These are phyloP conservation scores for Diaporthe citrichinensis DNA, from an alignment of 2,329 filamentous ascomycete genomes.

Conservation along the genomic window DNA sequence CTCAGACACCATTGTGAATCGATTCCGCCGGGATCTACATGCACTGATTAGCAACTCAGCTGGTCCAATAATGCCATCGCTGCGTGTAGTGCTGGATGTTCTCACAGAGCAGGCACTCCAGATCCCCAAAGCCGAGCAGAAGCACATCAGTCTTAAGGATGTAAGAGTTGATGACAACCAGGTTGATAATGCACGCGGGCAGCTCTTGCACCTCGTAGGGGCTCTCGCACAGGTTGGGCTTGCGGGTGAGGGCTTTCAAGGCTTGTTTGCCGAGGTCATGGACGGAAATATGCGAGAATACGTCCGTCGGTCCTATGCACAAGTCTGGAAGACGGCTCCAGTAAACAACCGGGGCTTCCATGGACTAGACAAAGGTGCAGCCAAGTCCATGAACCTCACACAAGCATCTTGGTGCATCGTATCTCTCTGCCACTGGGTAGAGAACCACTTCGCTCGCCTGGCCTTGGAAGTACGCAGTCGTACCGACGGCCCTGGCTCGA, in stretches of 20 bases:
- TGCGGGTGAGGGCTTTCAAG: slow-evolving; percentile 77
- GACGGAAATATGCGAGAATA: slow-evolving; percentile 75
- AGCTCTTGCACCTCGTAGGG: slow-evolving; percentile 69
- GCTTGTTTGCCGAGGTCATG: slow-evolving; percentile 80
- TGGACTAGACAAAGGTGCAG: slow-evolving; percentile 40
- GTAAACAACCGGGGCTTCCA: slow-evolving; percentile 43
- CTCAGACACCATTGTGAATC: slow-evolving; percentile 55
- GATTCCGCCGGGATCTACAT: slow-evolving; percentile 73
- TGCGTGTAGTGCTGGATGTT: slow-evolving; percentile 68
- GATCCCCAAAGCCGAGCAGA: slow-evolving; percentile 43
- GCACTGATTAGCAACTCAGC: slow-evolving; percentile 76
- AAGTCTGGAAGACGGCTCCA: slow-evolving; percentile 68
- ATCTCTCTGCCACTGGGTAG: slow-evolving; percentile 76
- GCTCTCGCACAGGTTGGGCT: slow-evolving; percentile 76
- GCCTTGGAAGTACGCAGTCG: slow-evolving; percentile 72
- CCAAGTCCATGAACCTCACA: slow-evolving; percentile 48
- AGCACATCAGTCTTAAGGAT: neutral
- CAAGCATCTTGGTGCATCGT: slow-evolving; percentile 68
- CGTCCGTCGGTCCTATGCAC: slow-evolving; percentile 72
- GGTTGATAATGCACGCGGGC: slow-evolving; percentile 59
- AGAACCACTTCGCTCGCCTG: slow-evolving; percentile 75
- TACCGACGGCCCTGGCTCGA: slow-evolving; percentile 53
- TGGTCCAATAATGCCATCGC: slow-evolving; percentile 66
- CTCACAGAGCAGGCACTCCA: slow-evolving; percentile 66
- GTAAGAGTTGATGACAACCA: slow-evolving; percentile 9